Evolutionary conservation across 1,139 yeast genomes (phyloP).

Genomic region (Pichia sp.): DNA sequence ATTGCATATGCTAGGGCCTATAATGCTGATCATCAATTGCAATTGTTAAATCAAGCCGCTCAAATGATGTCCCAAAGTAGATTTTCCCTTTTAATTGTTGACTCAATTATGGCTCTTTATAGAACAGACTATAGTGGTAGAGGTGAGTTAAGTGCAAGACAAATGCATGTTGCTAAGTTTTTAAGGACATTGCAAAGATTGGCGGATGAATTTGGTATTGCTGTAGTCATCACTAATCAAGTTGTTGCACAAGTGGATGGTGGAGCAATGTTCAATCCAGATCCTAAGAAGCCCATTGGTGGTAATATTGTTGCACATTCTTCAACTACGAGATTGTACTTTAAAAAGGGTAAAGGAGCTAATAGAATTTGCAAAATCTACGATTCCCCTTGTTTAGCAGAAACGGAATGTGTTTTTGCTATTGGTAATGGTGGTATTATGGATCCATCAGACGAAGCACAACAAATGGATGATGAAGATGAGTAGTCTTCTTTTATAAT

Average conservation of each 20-base stretch:
- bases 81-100: conserved; percentile 75
- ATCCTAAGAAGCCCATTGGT: conserved; percentile 99
- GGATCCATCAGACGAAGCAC: conserved; percentile 58
- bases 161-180: conserved; percentile 87
- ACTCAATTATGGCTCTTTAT: conserved; percentile 92
- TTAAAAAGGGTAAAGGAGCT: conserved; percentile 86
- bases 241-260: conserved; percentile 99
- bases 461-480: conserved; percentile 54
- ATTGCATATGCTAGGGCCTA: conserved; percentile 97
- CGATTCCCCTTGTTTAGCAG: conserved; percentile 94
- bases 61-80: conserved; percentile 95
- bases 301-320: conserved; percentile 98
- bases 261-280: conserved; percentile 77
- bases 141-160: conserved; percentile 94
- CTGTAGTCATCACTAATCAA: conserved; percentile 96
- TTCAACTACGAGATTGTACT: conserved; percentile 84
- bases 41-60: conserved; percentile 82
- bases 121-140: conserved; percentile 95
- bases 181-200: conserved; percentile 86
- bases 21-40: conserved; percentile 93
- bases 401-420: conserved; percentile 90
- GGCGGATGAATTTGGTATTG: conserved; percentile 97
- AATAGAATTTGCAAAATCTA: conserved; percentile 90
- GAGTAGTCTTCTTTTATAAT: neutral
- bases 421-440: conserved; percentile 96